Percentiles rank a stretch among this genome's conserved stretches.
These are phyloP conservation scores for Rossbeevera mucosa DNA, from an alignment of 768 basidiomycete genomes.

Conservation along the genomic window DNA sequence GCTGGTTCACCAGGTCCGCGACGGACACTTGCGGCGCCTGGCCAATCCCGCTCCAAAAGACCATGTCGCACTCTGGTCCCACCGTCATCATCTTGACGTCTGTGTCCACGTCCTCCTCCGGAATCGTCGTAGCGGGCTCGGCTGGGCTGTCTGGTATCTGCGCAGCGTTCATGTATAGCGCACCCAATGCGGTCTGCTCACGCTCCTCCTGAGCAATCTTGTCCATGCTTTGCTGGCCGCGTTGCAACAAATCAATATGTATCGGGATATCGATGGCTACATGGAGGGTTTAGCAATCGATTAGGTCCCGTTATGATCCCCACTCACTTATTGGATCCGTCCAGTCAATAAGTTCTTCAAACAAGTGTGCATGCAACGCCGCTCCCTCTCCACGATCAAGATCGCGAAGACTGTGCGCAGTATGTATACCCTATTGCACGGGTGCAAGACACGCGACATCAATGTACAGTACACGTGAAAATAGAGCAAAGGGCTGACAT, in stretches of 20 bases:
- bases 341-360: constrained; percentile 88
- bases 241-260: constrained; percentile 48
- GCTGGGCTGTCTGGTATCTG: constrained; percentile 78
- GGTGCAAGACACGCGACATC: constrained; percentile 38
- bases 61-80: constrained; percentile 60
- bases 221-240: constrained; percentile 69
- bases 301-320: constrained; percentile 12
- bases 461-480: constrained; percentile 46
- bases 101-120: constrained; percentile 67
- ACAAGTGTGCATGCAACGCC: constrained; percentile 74
- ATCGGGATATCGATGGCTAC: constrained; percentile 61
- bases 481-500: constrained; percentile 63
- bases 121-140: constrained; percentile 55
- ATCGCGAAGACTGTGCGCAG: constrained; percentile 70
- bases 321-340: constrained; percentile 73
- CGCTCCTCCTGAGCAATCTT: constrained; percentile 68
- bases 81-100: constrained; percentile 62
- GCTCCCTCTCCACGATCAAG: constrained; percentile 86
- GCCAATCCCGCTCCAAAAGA: constrained; percentile 56
- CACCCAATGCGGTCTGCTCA: constrained; percentile 71
- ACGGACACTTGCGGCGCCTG: constrained; percentile 42
- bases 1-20: constrained; percentile 65
- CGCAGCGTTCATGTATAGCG: constrained; percentile 63
- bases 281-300: constrained; percentile 18
- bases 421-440: constrained; percentile 64